Evolutionary conservation across 169 alveolate genomes (phyloP).

Genomic region (Theileria sp.): DNA sequence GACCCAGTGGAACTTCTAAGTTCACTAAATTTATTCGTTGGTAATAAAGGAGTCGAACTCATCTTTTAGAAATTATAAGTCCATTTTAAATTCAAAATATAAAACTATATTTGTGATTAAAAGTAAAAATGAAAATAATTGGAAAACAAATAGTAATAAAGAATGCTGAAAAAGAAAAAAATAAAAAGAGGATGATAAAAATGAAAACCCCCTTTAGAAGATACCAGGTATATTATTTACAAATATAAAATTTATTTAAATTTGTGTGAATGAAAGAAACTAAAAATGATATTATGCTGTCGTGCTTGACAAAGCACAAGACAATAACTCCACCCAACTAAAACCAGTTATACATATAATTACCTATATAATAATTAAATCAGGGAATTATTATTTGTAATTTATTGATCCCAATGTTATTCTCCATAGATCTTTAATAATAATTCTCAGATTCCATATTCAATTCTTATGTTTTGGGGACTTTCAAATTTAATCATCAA

Average conservation of each 20-base stretch:
- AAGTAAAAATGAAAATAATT: background rate
- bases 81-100: conserved; percentile 20
- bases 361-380: background rate
- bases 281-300: conserved; percentile 17
- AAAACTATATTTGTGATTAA: background rate
- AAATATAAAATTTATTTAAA: conserved; percentile 4
- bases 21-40: background rate
- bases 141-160: background rate
- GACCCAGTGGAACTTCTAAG: conserved; percentile 17
- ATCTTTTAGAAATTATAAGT: background rate
- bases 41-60: conserved; percentile 9
- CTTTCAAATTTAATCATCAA: background rate
- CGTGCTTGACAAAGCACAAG: conserved; percentile 11
- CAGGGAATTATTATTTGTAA: too few species aligned
- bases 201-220: background rate
- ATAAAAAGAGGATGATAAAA: background rate
- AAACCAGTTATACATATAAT: background rate
- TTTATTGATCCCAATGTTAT: background rate
- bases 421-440: background rate
- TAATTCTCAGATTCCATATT: background rate
- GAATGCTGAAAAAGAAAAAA: background rate
- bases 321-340: conserved; percentile 3
- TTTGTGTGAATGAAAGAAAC: background rate
- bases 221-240: conserved; percentile 1
- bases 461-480: background rate